Evolutionary conservation across 169 alveolate species (phyloP), one percentile per base, ranked within the genome.

Genomic region (Cryptosporidium viatorum): DNA sequence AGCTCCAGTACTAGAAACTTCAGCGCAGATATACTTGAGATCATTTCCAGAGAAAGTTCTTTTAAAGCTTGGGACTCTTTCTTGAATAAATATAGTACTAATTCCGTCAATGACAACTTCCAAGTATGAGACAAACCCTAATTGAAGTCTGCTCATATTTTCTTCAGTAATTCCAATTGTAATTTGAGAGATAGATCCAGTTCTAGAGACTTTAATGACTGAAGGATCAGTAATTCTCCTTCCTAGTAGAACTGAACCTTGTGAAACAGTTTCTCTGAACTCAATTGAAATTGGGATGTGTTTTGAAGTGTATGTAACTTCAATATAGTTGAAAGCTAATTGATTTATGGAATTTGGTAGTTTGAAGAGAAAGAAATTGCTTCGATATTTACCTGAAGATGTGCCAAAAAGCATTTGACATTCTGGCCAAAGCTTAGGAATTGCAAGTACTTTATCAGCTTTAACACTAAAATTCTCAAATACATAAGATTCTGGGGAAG

Each of bases 391-490:
- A 6, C 89, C 89, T 5, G 89, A 80, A 7, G 55, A 60, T 39
- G 55, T 62, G 16, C 80, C 73, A 65, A 80, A 80, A 31, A 80
- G 35, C 89, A 80, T 80, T 62, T 80, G 89, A 59, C 89, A 80
- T 41, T 80, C 89, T 45, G 89, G 89, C 89, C 89, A 80, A 18
- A 80, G 59, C 41, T 80, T 80, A 3, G 89, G 89, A 14, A 80
- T 16, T 29, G 65, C 65, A 12, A 80, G 41, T 3, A 80, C 75
- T 59, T 43, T 65, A 4, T 41, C 10, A 31, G 68, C 21, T 29
- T 80, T 45, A 21, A 80, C 43, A 23, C 89, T 70, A 14, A 12
- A 16, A 23, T 41, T 35, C 26, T 29, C 37, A 55, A 59, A 80
- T 7, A 4, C 8, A 48, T 80, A 80, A 4, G 33, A 21, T 21